Evolutionary conservation across 2,329 filamentous ascomycete genomes (phyloP).

Genomic region (Sarocladium oryzae): DNA sequence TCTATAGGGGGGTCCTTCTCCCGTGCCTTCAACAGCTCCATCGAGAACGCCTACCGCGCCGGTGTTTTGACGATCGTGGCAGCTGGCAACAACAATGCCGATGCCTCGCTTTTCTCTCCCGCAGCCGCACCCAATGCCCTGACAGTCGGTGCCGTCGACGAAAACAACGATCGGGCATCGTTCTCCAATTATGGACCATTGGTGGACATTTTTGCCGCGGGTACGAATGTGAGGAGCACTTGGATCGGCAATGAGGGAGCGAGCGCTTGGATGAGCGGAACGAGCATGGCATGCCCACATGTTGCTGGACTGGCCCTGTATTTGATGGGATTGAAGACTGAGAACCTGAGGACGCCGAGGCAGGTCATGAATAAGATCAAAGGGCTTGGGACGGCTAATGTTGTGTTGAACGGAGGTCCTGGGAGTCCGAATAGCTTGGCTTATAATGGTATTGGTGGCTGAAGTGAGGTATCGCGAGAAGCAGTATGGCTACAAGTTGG

Average conservation of each 20-base stretch:
- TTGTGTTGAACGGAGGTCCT: constrained; percentile 25
- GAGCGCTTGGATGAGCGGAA: constrained; percentile 44
- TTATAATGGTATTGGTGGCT: constrained; percentile 35
- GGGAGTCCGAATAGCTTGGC: constrained; percentile 39
- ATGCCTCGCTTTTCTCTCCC: constrained; percentile 33
- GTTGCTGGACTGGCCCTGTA: constrained; percentile 49
- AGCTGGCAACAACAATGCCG: constrained; percentile 45
- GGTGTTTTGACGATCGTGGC: constrained; percentile 49
- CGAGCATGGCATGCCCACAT: constrained; percentile 59
- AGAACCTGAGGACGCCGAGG: constrained; percentile 21
- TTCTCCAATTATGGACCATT: constrained; percentile 44
- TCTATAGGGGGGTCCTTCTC: constrained; percentile 43
- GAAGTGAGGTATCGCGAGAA: not conserved
- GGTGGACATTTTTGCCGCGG: constrained; percentile 47
- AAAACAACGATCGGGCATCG: constrained; percentile 27
- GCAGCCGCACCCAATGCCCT: constrained; percentile 41
- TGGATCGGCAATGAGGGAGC: constrained; percentile 34
- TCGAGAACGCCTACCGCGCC: constrained; percentile 35
- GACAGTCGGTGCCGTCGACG: constrained; percentile 46
- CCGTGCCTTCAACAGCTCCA: constrained; percentile 41
- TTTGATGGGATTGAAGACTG: constrained; percentile 36
- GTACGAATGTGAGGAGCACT: constrained; percentile 37
- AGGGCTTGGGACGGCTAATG: constrained; percentile 32
- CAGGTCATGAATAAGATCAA: constrained; percentile 35
- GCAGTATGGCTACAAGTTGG: too few species aligned